Evolutionary conservation across 2,329 filamentous ascomycete species (phyloP).

Genomic region (Trichoderma cornu-damae): DNA sequence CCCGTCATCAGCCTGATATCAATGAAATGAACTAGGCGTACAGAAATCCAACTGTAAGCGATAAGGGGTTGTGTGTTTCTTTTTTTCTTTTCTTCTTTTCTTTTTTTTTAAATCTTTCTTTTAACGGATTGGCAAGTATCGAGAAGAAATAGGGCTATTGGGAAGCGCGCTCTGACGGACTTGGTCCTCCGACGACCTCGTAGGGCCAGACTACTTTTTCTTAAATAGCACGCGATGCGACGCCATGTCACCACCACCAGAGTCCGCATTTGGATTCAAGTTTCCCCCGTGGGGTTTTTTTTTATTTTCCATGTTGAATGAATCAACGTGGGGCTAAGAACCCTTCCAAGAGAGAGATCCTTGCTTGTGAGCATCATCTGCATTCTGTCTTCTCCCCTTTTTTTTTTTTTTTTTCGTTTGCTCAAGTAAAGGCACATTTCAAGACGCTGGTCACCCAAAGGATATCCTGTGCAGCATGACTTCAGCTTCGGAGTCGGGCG

Average conservation of each 20-base stretch:
- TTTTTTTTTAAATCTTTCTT: too few species aligned
- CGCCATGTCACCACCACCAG: background rate
- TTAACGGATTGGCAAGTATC: background rate
- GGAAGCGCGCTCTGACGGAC: background rate
- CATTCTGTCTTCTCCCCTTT: background rate
- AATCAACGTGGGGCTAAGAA: background rate
- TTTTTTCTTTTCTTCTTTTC: too few species aligned
- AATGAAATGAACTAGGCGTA: background rate
- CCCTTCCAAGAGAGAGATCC: background rate
- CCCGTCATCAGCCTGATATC: background rate
- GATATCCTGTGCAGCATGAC: background rate
- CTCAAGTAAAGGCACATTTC: background rate
- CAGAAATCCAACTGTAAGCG: background rate
- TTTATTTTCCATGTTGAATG: background rate
- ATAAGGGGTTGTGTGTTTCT: too few species aligned
- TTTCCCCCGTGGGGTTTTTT: constrained; percentile 6
- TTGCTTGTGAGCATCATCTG: background rate
- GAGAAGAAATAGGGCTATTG: background rate
- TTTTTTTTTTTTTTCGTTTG: too few species aligned
- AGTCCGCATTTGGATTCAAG: background rate
- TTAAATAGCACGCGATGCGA: constrained; percentile 8
- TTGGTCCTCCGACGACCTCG: background rate
- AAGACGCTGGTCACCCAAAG: background rate
- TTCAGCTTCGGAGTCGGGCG: background rate
- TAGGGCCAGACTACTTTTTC: background rate